Percentiles rank a stretch among this genome's conserved stretches.
phyloP scores from a whole-genome alignment of 495 filamentous ascomycete species.

The Trichocladium uniseriatum region DNA sequence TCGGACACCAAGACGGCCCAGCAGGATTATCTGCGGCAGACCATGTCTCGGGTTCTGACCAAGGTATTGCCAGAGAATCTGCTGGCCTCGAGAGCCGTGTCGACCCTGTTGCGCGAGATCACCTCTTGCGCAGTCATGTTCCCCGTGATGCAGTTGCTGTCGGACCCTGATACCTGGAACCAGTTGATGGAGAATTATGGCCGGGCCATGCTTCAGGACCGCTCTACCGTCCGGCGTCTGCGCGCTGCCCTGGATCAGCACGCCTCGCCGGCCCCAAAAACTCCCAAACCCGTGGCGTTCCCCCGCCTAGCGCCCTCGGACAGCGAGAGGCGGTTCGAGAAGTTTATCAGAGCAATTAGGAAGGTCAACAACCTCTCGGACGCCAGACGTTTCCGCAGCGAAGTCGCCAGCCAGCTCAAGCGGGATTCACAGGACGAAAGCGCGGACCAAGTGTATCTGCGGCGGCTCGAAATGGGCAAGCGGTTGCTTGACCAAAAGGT shows the following conservation, averaged over 20 bases:
- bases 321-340: slow-evolving; percentile 86
- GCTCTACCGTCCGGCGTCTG: slow-evolving; percentile 88
- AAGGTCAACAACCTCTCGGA: slow-evolving; percentile 90
- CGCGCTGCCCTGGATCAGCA: slow-evolving; percentile 92
- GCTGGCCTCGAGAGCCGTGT: slow-evolving; percentile 68
- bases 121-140: slow-evolving; percentile 67
- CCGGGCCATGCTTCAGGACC: slow-evolving; percentile 80
- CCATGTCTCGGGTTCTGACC: slow-evolving; percentile 62
- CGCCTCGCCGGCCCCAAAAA: slow-evolving; percentile 70
- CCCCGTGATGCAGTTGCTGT: slow-evolving; percentile 58
- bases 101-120: slow-evolving; percentile 74
- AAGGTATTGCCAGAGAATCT: slow-evolving; percentile 63
- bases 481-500: slow-evolving; percentile 84
- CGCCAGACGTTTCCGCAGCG: slow-evolving; percentile 80
- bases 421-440: slow-evolving; percentile 67
- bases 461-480: slow-evolving; percentile 85
- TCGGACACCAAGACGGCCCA: slow-evolving; percentile 73
- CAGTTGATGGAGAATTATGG: slow-evolving; percentile 87
- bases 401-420: slow-evolving; percentile 87
- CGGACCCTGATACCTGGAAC: slow-evolving; percentile 96
- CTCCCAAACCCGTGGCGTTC: slow-evolving; percentile 46
- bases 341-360: slow-evolving; percentile 82
- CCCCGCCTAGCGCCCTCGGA: slow-evolving; percentile 56
- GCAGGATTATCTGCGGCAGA: slow-evolving; percentile 74
- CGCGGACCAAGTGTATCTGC: slow-evolving; percentile 76